A percentile compares a stretch with the other conserved stretches of the same genome.
Evolutionary conservation across 1,139 yeast genomes (phyloP).

Genomic region (Suhomyces ambrosiae): DNA sequence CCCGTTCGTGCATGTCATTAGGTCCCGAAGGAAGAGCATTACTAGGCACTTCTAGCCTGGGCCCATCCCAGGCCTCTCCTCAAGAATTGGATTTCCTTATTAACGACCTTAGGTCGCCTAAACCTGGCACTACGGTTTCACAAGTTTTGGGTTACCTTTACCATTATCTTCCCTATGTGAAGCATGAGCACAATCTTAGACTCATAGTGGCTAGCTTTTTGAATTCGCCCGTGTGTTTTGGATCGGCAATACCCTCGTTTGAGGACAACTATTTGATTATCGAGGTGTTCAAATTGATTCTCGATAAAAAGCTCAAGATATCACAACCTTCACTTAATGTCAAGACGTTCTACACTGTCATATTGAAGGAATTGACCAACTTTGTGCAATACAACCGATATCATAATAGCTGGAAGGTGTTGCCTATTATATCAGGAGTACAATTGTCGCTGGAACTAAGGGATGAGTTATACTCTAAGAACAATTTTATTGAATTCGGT

Average conservation of each 20-base stretch:
- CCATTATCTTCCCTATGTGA: conserved; percentile 63
- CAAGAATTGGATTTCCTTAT: conserved; percentile 54
- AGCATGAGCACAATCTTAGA: conserved; percentile 57
- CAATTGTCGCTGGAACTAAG: conserved; percentile 42
- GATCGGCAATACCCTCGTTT: conserved; percentile 36
- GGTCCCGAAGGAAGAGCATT: conserved; percentile 28
- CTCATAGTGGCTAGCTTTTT: conserved; percentile 54
- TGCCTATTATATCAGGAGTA: conserved; percentile 61
- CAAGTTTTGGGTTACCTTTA: conserved; percentile 55
- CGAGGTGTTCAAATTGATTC: conserved; percentile 51
- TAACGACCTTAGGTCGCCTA: conserved; percentile 46
- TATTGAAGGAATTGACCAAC: conserved; percentile 40
- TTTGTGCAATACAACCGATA: conserved; percentile 34
- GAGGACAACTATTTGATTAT: conserved; percentile 41
- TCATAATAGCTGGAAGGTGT: conserved; percentile 54
- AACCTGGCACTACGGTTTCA: conserved; percentile 31
- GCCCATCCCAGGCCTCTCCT: conserved; percentile 27
- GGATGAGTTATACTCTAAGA: conserved; percentile 35
- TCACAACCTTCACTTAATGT: conserved; percentile 65
- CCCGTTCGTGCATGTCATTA: too few species aligned
- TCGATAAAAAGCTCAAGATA: conserved; percentile 55
- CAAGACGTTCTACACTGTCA: conserved; percentile 50
- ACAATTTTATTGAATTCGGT: conserved; percentile 24
- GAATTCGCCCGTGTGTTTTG: conserved; percentile 49
- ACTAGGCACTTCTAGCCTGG: neutral